Conservation (phyloP, 768 basidiomycete species). For the Butyriboletus loyo region DNA sequence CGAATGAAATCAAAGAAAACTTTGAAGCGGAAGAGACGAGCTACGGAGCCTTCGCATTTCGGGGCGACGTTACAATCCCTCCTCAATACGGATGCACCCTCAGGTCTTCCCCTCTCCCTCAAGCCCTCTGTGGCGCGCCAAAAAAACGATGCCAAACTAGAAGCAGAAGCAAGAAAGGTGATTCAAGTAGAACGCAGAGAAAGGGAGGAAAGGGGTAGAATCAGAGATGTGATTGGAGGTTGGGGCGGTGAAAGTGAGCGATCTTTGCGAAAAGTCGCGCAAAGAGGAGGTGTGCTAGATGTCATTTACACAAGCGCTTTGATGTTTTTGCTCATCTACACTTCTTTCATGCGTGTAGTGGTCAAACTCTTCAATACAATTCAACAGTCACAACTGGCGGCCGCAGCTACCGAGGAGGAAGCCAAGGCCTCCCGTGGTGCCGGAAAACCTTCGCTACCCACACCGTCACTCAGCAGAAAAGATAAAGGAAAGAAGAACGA, state of each 20-base stretch:
- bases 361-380: slow-evolving; percentile 87
- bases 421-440: slow-evolving; percentile 61
- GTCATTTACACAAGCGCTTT: neutral
- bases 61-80: slow-evolving; percentile 72
- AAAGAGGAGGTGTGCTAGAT: slow-evolving; percentile 63
- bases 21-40: slow-evolving; percentile 77
- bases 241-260: slow-evolving; percentile 86
- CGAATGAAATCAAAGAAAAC: slow-evolving; percentile 73
- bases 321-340: neutral
- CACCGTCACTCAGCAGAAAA: slow-evolving; percentile 54
- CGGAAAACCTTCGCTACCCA: slow-evolving; percentile 70
- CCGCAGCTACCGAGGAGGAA: slow-evolving; percentile 51
- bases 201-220: slow-evolving; percentile 64
- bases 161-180: slow-evolving; percentile 66
- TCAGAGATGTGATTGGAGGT: slow-evolving; percentile 75
- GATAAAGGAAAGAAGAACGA: slow-evolving; percentile 48
- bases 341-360: slow-evolving; percentile 38
- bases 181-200: slow-evolving; percentile 71
- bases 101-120: slow-evolving; percentile 69
- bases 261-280: slow-evolving; percentile 78
- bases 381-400: slow-evolving; percentile 71
- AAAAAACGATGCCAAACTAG: slow-evolving; percentile 73
- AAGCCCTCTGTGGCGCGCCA: slow-evolving; percentile 69
- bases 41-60: slow-evolving; percentile 70
- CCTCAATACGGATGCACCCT: slow-evolving; percentile 68